Conservation (phyloP, 495 filamentous ascomycete genomes). For the Terfezia boudieri region DNA sequence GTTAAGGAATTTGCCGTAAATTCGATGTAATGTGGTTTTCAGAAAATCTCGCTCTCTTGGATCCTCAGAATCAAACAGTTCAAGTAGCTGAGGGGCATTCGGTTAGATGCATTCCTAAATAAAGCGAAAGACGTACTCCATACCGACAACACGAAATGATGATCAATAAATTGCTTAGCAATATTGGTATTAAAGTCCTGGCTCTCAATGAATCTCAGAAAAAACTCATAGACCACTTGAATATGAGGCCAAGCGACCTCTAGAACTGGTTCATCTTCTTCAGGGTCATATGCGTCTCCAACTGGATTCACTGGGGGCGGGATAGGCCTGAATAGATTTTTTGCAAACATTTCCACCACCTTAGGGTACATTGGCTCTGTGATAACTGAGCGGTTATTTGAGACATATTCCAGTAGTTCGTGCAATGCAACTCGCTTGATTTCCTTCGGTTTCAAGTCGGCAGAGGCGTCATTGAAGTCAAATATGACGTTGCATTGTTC, state of each 20-base stretch:
- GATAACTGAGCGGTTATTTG: constrained; percentile 94
- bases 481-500: constrained; percentile 99
- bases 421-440: constrained; percentile 95
- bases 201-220: constrained; percentile 95
- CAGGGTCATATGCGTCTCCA: constrained; percentile 93
- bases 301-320: constrained; percentile 93
- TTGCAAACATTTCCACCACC: constrained; percentile 97
- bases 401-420: constrained; percentile 92
- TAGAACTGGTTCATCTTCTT: constrained; percentile 94
- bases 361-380: constrained; percentile 98
- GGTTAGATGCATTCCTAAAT: too few relatives aligned
- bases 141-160: constrained; percentile 86
- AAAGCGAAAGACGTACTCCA: constrained; percentile 4
- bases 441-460: constrained; percentile 99
- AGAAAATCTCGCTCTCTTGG: constrained; percentile 92
- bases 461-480: constrained; percentile 96
- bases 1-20: constrained; percentile 98
- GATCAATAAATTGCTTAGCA: constrained; percentile 96
- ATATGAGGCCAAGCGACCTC: constrained; percentile 99
- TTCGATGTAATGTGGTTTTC: constrained; percentile 93
- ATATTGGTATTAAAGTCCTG: constrained; percentile 99
- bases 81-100: constrained; percentile 41
- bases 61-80: constrained; percentile 97
- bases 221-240: constrained; percentile 98
- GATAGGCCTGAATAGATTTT: constrained; percentile 94